These are phyloP conservation scores for Ustilago hordei DNA, from an alignment of 1,284 basidiomycete genomes.

Conservation along the genomic window DNA sequence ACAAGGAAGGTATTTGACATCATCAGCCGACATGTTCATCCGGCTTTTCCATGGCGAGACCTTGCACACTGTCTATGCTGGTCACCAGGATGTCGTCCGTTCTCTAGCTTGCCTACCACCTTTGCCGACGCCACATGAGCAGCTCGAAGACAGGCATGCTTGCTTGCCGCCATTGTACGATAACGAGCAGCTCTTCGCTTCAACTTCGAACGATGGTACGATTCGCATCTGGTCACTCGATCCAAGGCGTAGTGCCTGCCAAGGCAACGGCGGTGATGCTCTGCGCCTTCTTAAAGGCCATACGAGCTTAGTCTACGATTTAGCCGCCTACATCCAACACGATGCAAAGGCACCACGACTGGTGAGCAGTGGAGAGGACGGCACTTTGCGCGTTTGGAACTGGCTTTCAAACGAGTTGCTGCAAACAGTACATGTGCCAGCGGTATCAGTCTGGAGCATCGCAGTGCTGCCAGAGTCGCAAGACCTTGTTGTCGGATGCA, in stretches of 20 bases:
- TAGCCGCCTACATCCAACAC: constrained; percentile 17
- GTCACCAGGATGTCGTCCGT: constrained; percentile 56
- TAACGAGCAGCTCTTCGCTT: constrained; percentile 35
- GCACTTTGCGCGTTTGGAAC: constrained; percentile 47
- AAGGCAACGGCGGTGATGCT: constrained; percentile 45
- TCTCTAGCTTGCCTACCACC: constrained; percentile 24
- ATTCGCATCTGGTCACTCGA: constrained; percentile 46
- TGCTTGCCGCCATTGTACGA: constrained; percentile 6
- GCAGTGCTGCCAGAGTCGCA: constrained; percentile 29
- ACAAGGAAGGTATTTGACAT: constrained; percentile 37
- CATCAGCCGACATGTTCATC: constrained; percentile 54
- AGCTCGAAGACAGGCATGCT: background rate
- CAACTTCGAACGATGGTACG: constrained; percentile 47
- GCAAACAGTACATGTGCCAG: constrained; percentile 37
- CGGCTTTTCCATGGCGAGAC: constrained; percentile 52
- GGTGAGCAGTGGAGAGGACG: constrained; percentile 49
- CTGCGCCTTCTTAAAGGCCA: constrained; percentile 35
- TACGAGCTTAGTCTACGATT: constrained; percentile 45
- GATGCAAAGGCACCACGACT: constrained; percentile 6
- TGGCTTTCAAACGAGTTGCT: constrained; percentile 18
- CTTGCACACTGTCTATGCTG: constrained; percentile 39
- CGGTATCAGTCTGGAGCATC: constrained; percentile 48
- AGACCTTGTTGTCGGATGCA: constrained; percentile 49
- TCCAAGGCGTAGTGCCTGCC: constrained; percentile 28
- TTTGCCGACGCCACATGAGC: background rate